These are phyloP conservation scores for Tuber umbilicatum DNA, from an alignment of 495 filamentous ascomycete genomes.

Conservation along the genomic window DNA sequence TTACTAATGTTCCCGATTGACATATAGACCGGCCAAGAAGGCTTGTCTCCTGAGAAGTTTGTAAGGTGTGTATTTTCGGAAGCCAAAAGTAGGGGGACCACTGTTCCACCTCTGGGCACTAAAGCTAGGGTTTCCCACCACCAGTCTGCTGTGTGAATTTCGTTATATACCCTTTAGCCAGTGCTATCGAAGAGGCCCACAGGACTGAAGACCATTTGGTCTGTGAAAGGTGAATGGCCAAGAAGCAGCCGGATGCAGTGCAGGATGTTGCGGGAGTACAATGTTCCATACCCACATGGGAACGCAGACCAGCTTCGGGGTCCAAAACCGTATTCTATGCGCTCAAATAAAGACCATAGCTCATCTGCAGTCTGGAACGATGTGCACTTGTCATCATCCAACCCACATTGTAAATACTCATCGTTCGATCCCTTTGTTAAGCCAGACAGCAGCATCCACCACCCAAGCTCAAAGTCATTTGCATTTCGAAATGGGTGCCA, in stretches of 20 bases:
- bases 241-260: no score
- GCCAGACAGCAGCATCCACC: no score
- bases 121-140: slow-evolving; percentile 2
- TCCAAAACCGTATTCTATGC: no score
- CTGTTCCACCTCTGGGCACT: neutral
- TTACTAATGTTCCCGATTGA: slow-evolving; percentile 4
- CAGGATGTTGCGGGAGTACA: neutral
- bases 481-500: no score
- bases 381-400: no score
- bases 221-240: neutral
- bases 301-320: neutral
- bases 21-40: slow-evolving; percentile 8
- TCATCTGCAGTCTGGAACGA: no score
- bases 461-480: no score
- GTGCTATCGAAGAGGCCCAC: neutral
- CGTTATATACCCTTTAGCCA: neutral
- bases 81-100: neutral
- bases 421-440: no score
- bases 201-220: neutral
- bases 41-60: slow-evolving; percentile 13
- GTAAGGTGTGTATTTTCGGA: slow-evolving; percentile 8
- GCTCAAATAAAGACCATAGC: no score
- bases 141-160: slow-evolving; percentile 9
- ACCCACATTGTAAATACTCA: no score
- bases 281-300: neutral